Percentiles rank a stretch among this genome's conserved stretches.
These are phyloP conservation scores for Podaxis pistillaris DNA, from an alignment of 768 basidiomycete genomes.

Conservation along the genomic window DNA sequence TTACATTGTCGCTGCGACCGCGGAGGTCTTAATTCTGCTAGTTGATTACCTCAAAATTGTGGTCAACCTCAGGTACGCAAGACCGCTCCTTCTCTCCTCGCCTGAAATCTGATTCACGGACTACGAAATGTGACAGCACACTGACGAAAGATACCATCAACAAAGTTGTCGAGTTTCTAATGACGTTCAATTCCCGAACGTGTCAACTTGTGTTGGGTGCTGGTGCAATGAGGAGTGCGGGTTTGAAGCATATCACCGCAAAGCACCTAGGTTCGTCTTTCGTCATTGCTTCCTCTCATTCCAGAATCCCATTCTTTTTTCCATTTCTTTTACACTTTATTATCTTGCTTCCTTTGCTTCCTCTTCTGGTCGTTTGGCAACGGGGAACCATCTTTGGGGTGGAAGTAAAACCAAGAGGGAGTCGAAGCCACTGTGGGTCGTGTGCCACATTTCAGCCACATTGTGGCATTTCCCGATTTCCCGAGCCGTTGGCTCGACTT, in stretches of 20 bases:
- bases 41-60: conserved; percentile 87
- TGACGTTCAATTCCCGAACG: conserved; percentile 96
- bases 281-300: not conserved
- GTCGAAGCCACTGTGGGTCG: not conserved
- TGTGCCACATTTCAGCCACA: not conserved
- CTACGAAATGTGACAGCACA: conserved; percentile 38
- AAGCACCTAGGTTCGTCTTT: conserved; percentile 77
- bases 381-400: not conserved
- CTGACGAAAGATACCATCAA: conserved; percentile 96
- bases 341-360: too few relatives aligned
- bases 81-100: not conserved
- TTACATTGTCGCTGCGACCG: conserved; percentile 84
- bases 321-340: not conserved
- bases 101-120: not conserved
- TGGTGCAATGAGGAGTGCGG: conserved; percentile 98
- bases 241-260: conserved; percentile 96
- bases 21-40: conserved; percentile 68
- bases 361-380: too few relatives aligned
- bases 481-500: not conserved
- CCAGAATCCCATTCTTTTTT: not conserved
- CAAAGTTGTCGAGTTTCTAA: conserved; percentile 91
- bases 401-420: not conserved
- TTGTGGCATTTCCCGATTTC: not conserved
- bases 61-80: conserved; percentile 57
- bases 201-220: conserved; percentile 98